Conservation (phyloP, 345 rosid species). For the Syzygium oleosum region DNA sequence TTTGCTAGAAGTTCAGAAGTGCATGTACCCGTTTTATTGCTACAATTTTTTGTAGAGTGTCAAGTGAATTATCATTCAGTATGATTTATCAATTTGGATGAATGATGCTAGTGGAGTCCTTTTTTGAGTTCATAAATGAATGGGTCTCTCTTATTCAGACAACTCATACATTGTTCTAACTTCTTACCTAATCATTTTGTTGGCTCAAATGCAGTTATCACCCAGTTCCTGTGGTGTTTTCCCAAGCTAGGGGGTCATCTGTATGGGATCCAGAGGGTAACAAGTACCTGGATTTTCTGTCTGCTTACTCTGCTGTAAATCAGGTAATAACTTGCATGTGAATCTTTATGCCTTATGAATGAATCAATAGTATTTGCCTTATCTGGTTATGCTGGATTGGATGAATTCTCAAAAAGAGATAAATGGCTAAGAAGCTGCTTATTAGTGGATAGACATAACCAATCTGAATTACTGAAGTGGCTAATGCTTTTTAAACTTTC, state of each 20-base stretch:
- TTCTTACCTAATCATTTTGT: neutral
- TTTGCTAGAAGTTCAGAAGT: neutral
- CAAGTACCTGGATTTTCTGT: conserved; percentile 81
- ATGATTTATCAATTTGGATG: neutral
- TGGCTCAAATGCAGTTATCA: conserved; percentile 60
- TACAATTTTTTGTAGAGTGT: neutral
- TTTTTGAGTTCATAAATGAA: neutral
- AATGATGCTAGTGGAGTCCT: neutral
- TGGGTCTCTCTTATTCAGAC: neutral
- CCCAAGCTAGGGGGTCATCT: conserved; percentile 76
- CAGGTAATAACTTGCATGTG: conserved; percentile 36
- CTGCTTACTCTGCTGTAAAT: conserved; percentile 94
- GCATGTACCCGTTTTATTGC: neutral
- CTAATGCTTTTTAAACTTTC: neutral
- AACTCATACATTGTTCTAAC: neutral
- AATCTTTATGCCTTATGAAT: neutral
- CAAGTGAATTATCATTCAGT: neutral
- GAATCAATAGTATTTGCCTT: neutral
- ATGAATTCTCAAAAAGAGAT: neutral
- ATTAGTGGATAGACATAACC: neutral
- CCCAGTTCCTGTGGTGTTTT: conserved; percentile 90
- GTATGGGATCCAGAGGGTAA: conserved; percentile 96
- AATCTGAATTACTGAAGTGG: neutral
- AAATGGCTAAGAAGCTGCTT: neutral
- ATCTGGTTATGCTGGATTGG: neutral